Percentiles rank a stretch among this genome's conserved stretches.
Evolutionary conservation across 192 early-diverging fungal species (phyloP).

Genomic region (Backusella macrospora): DNA sequence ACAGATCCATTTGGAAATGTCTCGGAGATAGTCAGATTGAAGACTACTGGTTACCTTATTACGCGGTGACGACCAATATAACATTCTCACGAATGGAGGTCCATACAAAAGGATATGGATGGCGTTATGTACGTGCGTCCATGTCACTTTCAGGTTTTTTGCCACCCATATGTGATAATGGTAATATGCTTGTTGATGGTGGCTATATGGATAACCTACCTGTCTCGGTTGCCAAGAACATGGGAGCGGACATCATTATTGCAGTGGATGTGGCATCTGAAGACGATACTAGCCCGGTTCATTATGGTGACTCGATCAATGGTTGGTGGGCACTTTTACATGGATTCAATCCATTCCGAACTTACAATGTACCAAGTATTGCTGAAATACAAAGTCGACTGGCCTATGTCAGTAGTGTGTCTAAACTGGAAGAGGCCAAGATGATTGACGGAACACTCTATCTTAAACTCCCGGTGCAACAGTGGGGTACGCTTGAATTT

Average conservation of each 20-base stretch:
- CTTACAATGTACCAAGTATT: constrained; percentile 82
- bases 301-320: constrained; percentile 87
- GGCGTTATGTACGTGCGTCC: constrained; percentile 95
- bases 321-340: constrained; percentile 89
- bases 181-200: constrained; percentile 95
- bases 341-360: constrained; percentile 76
- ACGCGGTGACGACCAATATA: constrained; percentile 94
- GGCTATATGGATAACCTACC: constrained; percentile 98
- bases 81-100: constrained; percentile 93
- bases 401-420: constrained; percentile 90
- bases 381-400: constrained; percentile 93
- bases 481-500: constrained; percentile 91
- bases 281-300: constrained; percentile 91
- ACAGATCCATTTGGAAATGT: constrained; percentile 94
- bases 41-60: constrained; percentile 97
- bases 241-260: constrained; percentile 89
- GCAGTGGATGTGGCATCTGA: constrained; percentile 91
- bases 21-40: constrained; percentile 94
- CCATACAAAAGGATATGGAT: constrained; percentile 89
- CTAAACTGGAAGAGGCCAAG: constrained; percentile 90
- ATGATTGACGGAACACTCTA: constrained; percentile 80
- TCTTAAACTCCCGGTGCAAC: constrained; percentile 80
- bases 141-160: constrained; percentile 96
- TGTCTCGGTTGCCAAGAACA: constrained; percentile 68
- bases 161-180: constrained; percentile 95